phyloP scores from a whole-genome alignment of 2,329 filamentous ascomycete species.

The Madurella mycetomatis region DNA sequence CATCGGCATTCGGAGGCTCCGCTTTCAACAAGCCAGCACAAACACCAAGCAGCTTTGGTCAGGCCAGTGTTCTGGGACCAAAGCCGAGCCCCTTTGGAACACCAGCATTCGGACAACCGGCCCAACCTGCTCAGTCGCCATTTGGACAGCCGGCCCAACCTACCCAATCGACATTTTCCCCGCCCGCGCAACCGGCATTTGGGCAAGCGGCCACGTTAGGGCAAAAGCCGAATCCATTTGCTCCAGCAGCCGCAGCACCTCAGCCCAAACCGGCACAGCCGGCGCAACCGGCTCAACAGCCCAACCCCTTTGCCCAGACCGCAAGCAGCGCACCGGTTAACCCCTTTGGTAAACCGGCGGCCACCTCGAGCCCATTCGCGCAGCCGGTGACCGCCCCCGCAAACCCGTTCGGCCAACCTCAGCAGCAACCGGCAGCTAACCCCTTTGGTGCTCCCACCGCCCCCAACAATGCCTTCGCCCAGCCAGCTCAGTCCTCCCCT shows the following conservation, averaged over 20 bases:
- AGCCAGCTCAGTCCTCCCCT: constrained; percentile 19
- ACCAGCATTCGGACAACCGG: constrained; percentile 22
- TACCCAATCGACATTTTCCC: constrained; percentile 28
- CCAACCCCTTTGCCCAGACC: constrained; percentile 30
- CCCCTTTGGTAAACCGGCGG: constrained; percentile 32
- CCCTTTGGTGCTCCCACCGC: constrained; percentile 25
- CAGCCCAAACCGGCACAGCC: constrained; percentile 27
- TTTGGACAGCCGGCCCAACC: constrained; percentile 21
- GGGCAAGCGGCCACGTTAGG: constrained; percentile 11
- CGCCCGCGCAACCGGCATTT: constrained; percentile 32
- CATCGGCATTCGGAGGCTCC: constrained; percentile 24
- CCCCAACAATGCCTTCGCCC: constrained; percentile 22
- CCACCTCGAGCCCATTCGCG: constrained; percentile 27
- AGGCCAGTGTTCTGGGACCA: constrained; percentile 26
- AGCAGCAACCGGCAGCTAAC: constrained; percentile 17
- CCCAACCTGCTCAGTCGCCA: constrained; percentile 11
- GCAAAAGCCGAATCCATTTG: constrained; percentile 5
- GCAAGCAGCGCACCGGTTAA: constrained; percentile 6
- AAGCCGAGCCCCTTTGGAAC: constrained; percentile 30
- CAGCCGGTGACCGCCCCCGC: constrained; percentile 11
- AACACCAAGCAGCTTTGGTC: constrained; percentile 27
- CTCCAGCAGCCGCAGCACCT: constrained; percentile 12
- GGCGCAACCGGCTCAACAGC: constrained; percentile 20
- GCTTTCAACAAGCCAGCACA: constrained; percentile 30
- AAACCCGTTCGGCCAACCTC: constrained; percentile 19